These are phyloP conservation scores for Suhomyces sp. DNA, from an alignment of 805 yeast genomes.

Conservation along the genomic window DNA sequence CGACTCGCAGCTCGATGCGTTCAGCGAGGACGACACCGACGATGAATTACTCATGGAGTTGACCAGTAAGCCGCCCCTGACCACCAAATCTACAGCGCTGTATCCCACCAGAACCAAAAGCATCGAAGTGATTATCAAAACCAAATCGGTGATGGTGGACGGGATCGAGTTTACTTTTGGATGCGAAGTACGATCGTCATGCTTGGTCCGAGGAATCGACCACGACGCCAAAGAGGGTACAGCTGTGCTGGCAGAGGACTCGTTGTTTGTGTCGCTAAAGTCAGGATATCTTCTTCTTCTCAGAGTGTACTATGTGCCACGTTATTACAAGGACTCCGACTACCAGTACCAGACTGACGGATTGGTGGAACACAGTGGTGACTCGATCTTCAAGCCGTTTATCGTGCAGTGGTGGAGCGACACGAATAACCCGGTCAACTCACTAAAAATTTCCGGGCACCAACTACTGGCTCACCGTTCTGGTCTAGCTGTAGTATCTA, in stretches of 20 bases:
- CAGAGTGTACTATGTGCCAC: conserved; percentile 36
- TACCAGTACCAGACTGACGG: conserved; percentile 10
- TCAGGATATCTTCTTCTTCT: conserved; percentile 42
- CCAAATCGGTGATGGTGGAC: conserved; percentile 30
- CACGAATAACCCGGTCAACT: conserved; percentile 14
- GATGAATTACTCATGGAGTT: conserved; percentile 9
- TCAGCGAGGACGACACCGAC: conserved; percentile 34
- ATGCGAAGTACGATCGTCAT: conserved; percentile 31
- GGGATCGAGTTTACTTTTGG: conserved; percentile 29
- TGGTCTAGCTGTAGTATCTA: conserved; percentile 38
- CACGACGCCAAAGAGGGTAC: conserved; percentile 7
- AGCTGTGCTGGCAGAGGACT: conserved; percentile 28
- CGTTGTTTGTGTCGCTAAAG: conserved; percentile 34
- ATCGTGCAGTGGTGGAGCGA: conserved; percentile 51
- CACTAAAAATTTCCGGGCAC: conserved; percentile 23
- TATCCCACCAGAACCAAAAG: conserved; percentile 3
- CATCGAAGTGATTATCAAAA: conserved; percentile 23
- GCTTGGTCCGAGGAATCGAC: conserved; percentile 22
- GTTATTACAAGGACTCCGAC: conserved; percentile 24
- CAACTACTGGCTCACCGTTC: conserved; percentile 33
- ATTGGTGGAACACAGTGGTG: conserved; percentile 8
- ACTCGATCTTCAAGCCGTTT: conserved; percentile 36
- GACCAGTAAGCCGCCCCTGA: not conserved
- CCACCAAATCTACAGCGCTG: not conserved
- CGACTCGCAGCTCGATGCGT: conserved; percentile 39